These are phyloP conservation scores for Gonium pectorale DNA, from an alignment of 139 green algal genomes.

Conservation along the genomic window DNA sequence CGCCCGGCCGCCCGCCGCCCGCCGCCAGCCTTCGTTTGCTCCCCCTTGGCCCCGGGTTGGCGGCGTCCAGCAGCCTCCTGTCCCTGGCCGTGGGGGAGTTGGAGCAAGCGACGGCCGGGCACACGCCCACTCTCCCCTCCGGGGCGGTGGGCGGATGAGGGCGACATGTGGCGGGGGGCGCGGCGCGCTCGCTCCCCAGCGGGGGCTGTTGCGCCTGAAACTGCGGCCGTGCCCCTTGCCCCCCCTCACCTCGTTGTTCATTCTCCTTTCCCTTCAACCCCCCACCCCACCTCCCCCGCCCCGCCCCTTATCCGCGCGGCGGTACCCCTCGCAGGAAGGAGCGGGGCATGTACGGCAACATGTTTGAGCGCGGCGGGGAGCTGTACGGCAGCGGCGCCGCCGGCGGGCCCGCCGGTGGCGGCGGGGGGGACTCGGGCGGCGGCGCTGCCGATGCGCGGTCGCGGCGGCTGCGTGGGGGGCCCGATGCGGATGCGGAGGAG, in stretches of 20 bases:
- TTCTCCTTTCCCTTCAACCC: background rate
- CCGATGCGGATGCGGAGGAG: background rate
- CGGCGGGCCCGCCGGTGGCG: background rate
- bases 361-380: constrained; percentile 2
- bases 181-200: background rate
- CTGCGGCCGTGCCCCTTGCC: background rate
- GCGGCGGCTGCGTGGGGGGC: too few species aligned
- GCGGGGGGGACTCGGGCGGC: background rate
- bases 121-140: too few species aligned
- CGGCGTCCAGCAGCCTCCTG: too few species aligned
- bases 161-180: too few species aligned
- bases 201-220: background rate
- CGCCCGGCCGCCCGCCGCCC: too few species aligned
- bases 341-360: constrained; percentile 27
- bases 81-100: too few species aligned
- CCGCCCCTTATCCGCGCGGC: background rate
- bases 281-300: too few species aligned
- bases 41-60: too few species aligned
- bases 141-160: too few species aligned
- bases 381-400: background rate
- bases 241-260: background rate
- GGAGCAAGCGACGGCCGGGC: too few species aligned
- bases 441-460: background rate
- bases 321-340: constrained; percentile 29
- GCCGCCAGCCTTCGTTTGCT: too few species aligned